A percentile compares a stretch with the other conserved stretches of the same genome.
These are phyloP conservation scores for Salvia splendens DNA, from an alignment of 257 asterid genomes.

Conservation along the genomic window DNA sequence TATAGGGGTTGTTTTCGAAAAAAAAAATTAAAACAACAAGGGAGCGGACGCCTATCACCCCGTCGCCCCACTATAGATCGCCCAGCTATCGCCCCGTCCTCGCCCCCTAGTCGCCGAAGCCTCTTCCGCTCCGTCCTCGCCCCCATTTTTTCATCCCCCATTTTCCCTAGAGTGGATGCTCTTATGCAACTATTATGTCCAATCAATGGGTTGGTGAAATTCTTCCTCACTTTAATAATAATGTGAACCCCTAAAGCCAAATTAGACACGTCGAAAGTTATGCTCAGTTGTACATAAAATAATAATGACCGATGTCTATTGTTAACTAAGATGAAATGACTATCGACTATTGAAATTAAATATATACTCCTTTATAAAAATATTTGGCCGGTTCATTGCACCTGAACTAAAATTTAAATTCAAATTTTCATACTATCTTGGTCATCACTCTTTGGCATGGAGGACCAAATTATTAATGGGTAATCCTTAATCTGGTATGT, in stretches of 20 bases:
- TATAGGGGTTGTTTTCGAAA: too few species aligned
- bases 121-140: too few species aligned
- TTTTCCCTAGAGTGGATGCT: too few species aligned
- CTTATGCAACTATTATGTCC: constrained; percentile 1
- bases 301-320: neutral
- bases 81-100: too few species aligned
- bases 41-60: too few species aligned
- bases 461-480: neutral
- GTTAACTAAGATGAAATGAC: constrained; percentile 16
- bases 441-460: neutral
- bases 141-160: too few species aligned
- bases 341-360: neutral
- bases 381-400: constrained; percentile 17
- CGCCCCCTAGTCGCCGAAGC: too few species aligned
- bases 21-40: too few species aligned
- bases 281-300: neutral
- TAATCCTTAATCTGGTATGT: too few species aligned
- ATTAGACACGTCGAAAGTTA: constrained; percentile 27
- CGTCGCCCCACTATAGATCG: too few species aligned
- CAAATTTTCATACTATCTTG: neutral
- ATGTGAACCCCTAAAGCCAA: constrained; percentile 16
- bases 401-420: constrained; percentile 1
- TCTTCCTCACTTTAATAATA: constrained; percentile 2
- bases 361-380: neutral
- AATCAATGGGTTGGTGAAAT: constrained; percentile 13